Conservation (phyloP, 805 yeast genomes). For the Grigorovia humatica region DNA sequence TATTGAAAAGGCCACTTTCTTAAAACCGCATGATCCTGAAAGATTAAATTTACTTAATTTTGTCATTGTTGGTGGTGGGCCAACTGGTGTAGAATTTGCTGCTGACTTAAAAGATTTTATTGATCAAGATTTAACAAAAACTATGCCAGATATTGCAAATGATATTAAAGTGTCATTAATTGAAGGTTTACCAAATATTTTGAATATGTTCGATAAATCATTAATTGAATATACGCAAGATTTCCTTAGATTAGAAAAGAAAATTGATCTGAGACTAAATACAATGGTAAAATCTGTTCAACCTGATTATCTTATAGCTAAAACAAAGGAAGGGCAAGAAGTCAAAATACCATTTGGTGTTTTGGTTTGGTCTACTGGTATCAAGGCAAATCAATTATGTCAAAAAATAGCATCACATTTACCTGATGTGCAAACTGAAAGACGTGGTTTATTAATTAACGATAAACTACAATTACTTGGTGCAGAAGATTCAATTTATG, state of each 20-base stretch:
- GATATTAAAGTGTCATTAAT: constrained; percentile 79
- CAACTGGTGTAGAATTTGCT: constrained; percentile 97
- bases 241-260: constrained; percentile 53
- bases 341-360: constrained; percentile 87
- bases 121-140: constrained; percentile 77
- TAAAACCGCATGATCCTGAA: constrained; percentile 63
- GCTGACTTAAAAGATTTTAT: constrained; percentile 94
- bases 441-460: constrained; percentile 83
- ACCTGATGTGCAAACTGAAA: constrained; percentile 58
- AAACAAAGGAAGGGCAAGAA: constrained; percentile 48
- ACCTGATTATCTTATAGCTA: constrained; percentile 58
- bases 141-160: constrained; percentile 76
- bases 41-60: constrained; percentile 76
- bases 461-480: constrained; percentile 79
- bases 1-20: constrained; percentile 77
- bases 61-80: constrained; percentile 97
- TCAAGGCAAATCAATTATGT: constrained; percentile 72
- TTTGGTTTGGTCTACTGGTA: constrained; percentile 97
- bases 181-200: constrained; percentile 85
- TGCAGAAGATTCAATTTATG: constrained; percentile 62
- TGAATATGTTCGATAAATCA: constrained; percentile 61
- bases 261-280: constrained; percentile 62
- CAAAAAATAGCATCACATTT: constrained; percentile 55
- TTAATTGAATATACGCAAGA: constrained; percentile 71
- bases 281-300: constrained; percentile 86